These are phyloP conservation scores for Hymenoscyphus salicellus DNA, from an alignment of 2,329 filamentous ascomycete species.

Conservation along the genomic window DNA sequence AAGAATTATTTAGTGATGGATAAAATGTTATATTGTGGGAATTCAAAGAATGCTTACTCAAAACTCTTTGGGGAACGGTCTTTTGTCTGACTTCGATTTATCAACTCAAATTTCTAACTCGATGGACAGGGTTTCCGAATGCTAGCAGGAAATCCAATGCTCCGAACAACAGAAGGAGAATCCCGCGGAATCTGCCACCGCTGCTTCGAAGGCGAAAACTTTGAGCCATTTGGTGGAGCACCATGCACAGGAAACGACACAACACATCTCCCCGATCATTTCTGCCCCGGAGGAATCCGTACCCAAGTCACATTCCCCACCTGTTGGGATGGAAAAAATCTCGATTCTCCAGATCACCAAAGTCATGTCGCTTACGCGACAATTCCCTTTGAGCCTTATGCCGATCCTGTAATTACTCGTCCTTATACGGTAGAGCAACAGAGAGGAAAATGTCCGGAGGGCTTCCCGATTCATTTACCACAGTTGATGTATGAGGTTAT, in stretches of 20 bases:
- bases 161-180: slow-evolving; percentile 13
- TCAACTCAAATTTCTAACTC: not conserved
- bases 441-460: slow-evolving; percentile 21
- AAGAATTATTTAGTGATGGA: too few relatives aligned
- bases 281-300: slow-evolving; percentile 50
- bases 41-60: too few relatives aligned
- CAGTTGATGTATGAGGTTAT: slow-evolving; percentile 39
- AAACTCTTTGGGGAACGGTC: too few relatives aligned
- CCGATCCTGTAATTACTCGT: not conserved
- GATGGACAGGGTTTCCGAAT: slow-evolving; percentile 59
- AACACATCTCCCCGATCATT: slow-evolving; percentile 49
- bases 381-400: slow-evolving; percentile 2
- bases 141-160: slow-evolving; percentile 56
- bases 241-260: slow-evolving; percentile 14
- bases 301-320: slow-evolving; percentile 55
- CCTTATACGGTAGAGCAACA: slow-evolving; percentile 8
- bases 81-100: not conserved
- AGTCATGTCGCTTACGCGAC: slow-evolving; percentile 27
- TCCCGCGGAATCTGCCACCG: slow-evolving; percentile 14
- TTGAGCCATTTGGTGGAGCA: slow-evolving; percentile 11
- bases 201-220: slow-evolving; percentile 11
- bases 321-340: slow-evolving; percentile 25
- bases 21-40: too few relatives aligned
- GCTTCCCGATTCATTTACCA: slow-evolving; percentile 45
- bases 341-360: slow-evolving; percentile 22